Conservation (phyloP, 345 rosid genomes). For the Sisymbrium irio region DNA sequence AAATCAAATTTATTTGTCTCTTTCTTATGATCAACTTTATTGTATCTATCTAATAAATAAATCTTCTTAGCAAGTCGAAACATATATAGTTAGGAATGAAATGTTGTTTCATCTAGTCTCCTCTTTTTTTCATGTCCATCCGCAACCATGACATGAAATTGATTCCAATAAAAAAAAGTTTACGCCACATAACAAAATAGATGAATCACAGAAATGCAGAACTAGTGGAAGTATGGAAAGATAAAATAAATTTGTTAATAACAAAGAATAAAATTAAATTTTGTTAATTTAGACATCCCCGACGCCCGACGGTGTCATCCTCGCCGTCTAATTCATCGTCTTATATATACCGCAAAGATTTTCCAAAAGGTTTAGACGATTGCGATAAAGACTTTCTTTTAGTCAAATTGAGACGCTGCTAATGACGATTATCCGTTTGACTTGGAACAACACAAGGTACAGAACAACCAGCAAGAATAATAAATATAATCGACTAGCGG, state of each 20-base stretch:
- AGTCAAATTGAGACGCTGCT: too few species aligned
- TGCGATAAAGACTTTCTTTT: too few species aligned
- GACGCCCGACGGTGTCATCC: neutral
- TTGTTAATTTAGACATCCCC: neutral
- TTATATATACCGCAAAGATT: neutral
- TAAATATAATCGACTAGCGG: too few species aligned
- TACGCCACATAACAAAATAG: neutral
- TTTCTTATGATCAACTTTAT: conserved; percentile 9
- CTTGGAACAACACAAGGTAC: too few species aligned
- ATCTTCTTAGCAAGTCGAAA: conserved; percentile 1
- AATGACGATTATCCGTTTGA: too few species aligned
- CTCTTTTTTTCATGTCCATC: conserved; percentile 3
- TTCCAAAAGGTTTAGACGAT: too few species aligned
- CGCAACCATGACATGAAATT: neutral
- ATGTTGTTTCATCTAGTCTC: neutral
- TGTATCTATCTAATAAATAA: neutral
- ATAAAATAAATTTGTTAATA: neutral
- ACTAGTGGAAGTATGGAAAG: neutral
- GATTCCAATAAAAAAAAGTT: neutral
- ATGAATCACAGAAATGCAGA: too few species aligned
- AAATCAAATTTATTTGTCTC: conserved; percentile 13
- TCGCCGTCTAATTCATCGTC: neutral
- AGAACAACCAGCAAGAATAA: too few species aligned
- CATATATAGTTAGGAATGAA: conserved; percentile 8
- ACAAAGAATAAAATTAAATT: neutral